Evolutionary conservation across 192 early-diverging fungal species (phyloP).

Genomic region (Rhizophagus clarus): DNA sequence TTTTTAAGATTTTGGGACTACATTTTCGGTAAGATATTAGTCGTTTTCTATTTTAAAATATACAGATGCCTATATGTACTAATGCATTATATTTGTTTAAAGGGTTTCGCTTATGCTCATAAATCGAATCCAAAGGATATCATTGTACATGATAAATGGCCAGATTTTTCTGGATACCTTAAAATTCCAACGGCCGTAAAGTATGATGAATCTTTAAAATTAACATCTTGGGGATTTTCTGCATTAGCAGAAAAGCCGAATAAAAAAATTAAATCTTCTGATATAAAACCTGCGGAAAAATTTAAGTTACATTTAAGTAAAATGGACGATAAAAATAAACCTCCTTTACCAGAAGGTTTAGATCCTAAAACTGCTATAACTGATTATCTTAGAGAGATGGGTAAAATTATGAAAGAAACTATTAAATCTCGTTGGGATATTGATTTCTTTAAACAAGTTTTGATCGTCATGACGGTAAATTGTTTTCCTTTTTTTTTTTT

Average conservation of each 20-base stretch:
- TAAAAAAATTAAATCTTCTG: not conserved
- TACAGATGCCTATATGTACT: too few species aligned
- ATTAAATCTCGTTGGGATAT: not conserved
- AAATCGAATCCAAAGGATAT: not conserved
- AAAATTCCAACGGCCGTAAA: not conserved
- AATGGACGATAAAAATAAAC: conserved; percentile 20
- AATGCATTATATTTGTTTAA: too few species aligned
- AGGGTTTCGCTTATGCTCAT: conserved; percentile 1
- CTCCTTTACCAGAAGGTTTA: not conserved
- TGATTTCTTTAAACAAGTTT: conserved; percentile 12
- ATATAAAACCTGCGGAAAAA: not conserved
- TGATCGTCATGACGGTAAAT: not conserved
- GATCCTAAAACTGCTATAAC: not conserved
- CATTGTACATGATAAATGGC: not conserved
- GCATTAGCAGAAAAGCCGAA: not conserved
- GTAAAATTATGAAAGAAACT: not conserved
- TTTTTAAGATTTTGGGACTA: conserved; percentile 1
- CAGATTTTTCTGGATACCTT: not conserved
- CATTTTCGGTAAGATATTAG: not conserved
- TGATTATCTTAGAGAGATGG: not conserved
- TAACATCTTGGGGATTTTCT: not conserved
- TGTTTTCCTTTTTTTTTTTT: too few species aligned
- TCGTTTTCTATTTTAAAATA: too few species aligned
- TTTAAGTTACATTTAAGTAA: conserved; percentile 14
- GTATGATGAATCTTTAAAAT: conserved; percentile 4